phyloP scores from a whole-genome alignment of 371 early-diverging fungal genomes.

The Mortierella sp. region DNA sequence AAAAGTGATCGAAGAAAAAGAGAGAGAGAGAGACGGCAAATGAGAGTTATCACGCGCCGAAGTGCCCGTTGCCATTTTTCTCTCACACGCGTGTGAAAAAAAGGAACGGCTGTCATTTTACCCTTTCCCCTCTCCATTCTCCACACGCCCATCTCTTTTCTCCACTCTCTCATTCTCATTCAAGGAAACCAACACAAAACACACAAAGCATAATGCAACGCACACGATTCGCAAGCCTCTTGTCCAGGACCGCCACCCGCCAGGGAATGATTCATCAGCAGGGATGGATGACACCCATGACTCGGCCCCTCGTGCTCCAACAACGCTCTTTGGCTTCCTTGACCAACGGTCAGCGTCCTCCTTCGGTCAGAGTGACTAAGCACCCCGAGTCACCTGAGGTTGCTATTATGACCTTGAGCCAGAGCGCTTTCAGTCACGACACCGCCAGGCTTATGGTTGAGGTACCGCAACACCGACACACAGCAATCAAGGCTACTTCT shows the following conservation, averaged over 20 bases:
- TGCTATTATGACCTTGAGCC: conserved; percentile 45
- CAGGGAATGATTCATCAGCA: conserved; percentile 12
- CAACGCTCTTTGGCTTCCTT: conserved; percentile 21
- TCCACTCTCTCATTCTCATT: conserved; percentile 1
- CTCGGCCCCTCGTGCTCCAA: conserved; percentile 23
- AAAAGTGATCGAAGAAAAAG: not conserved
- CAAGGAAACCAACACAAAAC: not conserved
- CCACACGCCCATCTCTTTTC: not conserved
- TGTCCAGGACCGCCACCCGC: conserved; percentile 18
- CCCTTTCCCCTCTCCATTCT: not conserved
- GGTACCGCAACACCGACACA: conserved; percentile 14
- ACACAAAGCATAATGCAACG: conserved; percentile 22
- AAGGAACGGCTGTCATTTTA: not conserved
- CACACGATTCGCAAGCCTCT: conserved; percentile 19
- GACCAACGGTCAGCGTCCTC: conserved; percentile 6
- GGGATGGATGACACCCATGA: conserved; percentile 14
- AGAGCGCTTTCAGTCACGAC: conserved; percentile 49
- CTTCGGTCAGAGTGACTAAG: conserved; percentile 35
- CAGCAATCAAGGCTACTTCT: not conserved
- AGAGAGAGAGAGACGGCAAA: not conserved
- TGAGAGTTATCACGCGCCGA: not conserved
- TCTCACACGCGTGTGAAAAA: not conserved
- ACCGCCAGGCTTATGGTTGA: conserved; percentile 44
- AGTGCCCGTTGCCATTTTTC: not conserved
- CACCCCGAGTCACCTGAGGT: conserved; percentile 32